phyloP scores from a whole-genome alignment of 768 basidiomycete genomes.

The Collybia mongolica region DNA sequence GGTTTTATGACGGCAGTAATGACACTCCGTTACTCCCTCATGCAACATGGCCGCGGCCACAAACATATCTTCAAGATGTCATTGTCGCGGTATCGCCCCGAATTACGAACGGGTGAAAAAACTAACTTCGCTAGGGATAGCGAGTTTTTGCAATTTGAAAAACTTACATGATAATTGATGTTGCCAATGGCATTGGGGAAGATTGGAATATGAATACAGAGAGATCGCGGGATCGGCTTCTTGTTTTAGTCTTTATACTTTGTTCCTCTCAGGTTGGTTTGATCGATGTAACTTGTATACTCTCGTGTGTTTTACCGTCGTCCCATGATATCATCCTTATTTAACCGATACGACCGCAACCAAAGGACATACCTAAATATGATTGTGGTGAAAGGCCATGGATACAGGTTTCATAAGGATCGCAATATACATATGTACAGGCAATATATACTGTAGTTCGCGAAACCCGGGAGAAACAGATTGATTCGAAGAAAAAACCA shows the following conservation, averaged over 20 bases:
- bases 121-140: conserved; percentile 19
- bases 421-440: background rate
- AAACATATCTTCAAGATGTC: conserved; percentile 51
- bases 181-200: no score
- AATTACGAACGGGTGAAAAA: conserved; percentile 1
- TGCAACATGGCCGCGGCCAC: conserved; percentile 42
- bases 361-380: background rate
- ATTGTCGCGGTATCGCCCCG: conserved; percentile 45
- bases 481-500: no score
- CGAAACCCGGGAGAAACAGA: no score
- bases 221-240: no score
- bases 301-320: background rate
- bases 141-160: conserved; percentile 38
- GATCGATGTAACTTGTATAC: background rate
- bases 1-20: conserved; percentile 41
- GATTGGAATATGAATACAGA: no score
- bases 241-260: background rate
- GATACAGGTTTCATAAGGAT: background rate
- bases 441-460: no score
- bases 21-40: conserved; percentile 43
- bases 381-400: background rate
- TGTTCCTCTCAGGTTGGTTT: background rate
- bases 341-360: background rate
- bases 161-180: conserved; percentile 15
- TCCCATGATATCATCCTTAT: background rate